Base-by-base conservation (phyloP, 1,284 basidiomycete species). In the Irpex sp. region DNA sequence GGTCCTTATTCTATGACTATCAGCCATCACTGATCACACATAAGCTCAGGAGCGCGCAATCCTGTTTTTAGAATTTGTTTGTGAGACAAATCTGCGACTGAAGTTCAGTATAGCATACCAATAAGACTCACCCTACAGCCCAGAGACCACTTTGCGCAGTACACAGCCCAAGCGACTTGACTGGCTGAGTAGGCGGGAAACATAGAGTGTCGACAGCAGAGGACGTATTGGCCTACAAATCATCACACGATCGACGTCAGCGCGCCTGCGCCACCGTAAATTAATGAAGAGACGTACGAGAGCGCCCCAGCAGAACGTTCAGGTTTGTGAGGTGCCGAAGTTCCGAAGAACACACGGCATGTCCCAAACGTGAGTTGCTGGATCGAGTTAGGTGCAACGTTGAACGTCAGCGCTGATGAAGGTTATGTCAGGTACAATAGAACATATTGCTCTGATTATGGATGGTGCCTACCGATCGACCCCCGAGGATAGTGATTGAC, bases 351-450 rank as follows among this genome's bases (percentile, higher is more conserved):
- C 64, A 71, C 66, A 40, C 69, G 69, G 62, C 73, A 74, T 7
- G 74, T 74, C 37, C 72, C 68, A 65, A 71, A 73, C n/a, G 70
- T 64, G 60, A 74, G 68, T 57, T 68, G 67, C 61, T 73, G 68
- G 34, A 66, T 68, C 63, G 66, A 68, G 59, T 64, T 55, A 13
- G 69, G 64, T 11, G 65, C 58, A n/a, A 73, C 72, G 48, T 61
- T 60, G 70, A 73, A 75, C 3, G 69, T 70, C 34, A 72, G 65
- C 51, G 66, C 73, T 68, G 64, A 17, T 44, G 15, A n/a, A 11
- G 40, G 9, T 9, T 44, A 44, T 44, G 40, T 11, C 11, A 44
- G 40, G 40, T 44, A n/a, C 40, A n/a, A 44, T 44, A 31, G 31
- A 31, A 31, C 31, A 31, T 31, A 31, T 31, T 31, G 31, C 31